phyloP scores from a whole-genome alignment of 192 early-diverging fungal genomes.

The Jimgerdemannia lactiflua region DNA sequence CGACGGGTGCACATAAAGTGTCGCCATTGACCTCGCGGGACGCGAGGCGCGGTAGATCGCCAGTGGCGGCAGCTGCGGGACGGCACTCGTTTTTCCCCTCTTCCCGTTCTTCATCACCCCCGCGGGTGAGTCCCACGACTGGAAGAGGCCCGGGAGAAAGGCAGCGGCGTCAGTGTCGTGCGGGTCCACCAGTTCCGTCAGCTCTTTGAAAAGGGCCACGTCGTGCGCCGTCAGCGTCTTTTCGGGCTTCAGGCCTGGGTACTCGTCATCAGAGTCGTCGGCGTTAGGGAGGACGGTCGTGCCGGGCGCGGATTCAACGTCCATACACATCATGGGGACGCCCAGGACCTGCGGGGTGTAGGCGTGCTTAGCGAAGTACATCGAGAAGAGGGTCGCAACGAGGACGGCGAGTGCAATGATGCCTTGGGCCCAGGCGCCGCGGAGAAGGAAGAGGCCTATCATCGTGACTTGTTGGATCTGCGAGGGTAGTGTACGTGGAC shows the following conservation, averaged over 20 bases:
- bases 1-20: background rate
- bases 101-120: background rate
- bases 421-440: background rate
- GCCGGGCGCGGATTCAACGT: background rate
- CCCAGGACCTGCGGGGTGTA: background rate
- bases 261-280: background rate
- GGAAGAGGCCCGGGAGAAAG: background rate
- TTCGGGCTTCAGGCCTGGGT: no score
- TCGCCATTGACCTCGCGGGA: no score
- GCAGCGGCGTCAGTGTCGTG: background rate
- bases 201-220: background rate
- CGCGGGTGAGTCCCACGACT: background rate
- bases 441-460: conserved; percentile 12
- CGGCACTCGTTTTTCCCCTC: background rate
- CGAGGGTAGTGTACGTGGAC: background rate
- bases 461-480: conserved; percentile 8
- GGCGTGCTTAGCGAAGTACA: background rate
- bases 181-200: background rate
- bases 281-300: background rate
- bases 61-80: background rate
- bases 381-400: background rate
- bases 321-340: background rate
- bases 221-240: background rate
- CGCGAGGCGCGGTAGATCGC: background rate
- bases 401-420: background rate